These are phyloP conservation scores for Candida xiaguanensis DNA, from an alignment of 805 yeast species.

Conservation along the genomic window DNA sequence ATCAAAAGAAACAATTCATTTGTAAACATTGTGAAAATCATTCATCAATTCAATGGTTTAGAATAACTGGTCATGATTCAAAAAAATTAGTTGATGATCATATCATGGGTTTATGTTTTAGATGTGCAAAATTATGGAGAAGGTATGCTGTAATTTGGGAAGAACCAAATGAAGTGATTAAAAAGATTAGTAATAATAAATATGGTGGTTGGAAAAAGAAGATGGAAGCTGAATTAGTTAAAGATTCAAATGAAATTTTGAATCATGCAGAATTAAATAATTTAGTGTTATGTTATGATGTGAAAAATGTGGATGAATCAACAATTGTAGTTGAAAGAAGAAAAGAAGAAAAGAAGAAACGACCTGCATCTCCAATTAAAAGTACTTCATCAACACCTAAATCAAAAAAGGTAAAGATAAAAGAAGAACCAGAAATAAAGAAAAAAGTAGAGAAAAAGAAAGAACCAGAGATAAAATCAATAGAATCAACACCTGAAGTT, in stretches of 20 bases:
- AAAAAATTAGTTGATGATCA: conserved; percentile 24
- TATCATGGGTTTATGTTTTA: conserved; percentile 64
- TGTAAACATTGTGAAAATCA: conserved; percentile 73
- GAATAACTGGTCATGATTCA: conserved; percentile 58
- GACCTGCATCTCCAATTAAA: background rate
- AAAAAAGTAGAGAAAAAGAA: conserved; percentile 1
- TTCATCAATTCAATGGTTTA: conserved; percentile 60
- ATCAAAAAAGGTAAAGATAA: conserved; percentile 4
- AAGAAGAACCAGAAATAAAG: conserved; percentile 5
- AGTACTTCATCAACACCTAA: conserved; percentile 2
- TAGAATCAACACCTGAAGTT: conserved; percentile 76
- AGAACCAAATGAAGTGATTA: conserved; percentile 63
- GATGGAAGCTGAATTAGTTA: conserved; percentile 62
- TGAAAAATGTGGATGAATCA: background rate
- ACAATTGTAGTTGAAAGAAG: background rate
- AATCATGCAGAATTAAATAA: conserved; percentile 42
- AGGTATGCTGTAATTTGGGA: conserved; percentile 87
- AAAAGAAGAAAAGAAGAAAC: conserved; percentile 1
- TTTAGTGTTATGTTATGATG: conserved; percentile 19
- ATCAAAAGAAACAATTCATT: conserved; percentile 38
- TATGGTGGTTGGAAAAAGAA: conserved; percentile 56
- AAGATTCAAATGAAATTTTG: conserved; percentile 56
- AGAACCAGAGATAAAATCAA: conserved; percentile 58
- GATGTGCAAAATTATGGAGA: conserved; percentile 92
- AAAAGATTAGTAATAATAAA: conserved; percentile 36